Conservation (phyloP, 768 basidiomycete species). For the Kwoniella sp. region DNA sequence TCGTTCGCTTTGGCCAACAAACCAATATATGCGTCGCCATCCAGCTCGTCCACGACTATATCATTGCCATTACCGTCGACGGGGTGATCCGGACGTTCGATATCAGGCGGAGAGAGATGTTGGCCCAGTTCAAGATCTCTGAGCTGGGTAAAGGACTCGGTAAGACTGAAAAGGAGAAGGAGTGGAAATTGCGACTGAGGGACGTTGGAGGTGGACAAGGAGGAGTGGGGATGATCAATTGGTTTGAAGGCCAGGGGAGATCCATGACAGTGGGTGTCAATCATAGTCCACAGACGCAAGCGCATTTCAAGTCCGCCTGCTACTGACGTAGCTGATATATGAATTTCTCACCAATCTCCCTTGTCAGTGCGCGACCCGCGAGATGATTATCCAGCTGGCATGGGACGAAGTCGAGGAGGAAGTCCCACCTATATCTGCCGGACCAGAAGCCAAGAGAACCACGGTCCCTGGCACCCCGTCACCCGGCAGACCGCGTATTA, state of each 20-base stretch:
- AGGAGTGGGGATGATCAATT: conserved; percentile 52
- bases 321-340: no score
- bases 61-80: conserved; percentile 90
- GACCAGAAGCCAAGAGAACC: no score
- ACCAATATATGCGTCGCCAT: conserved; percentile 90
- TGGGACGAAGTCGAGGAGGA: conserved; percentile 31
- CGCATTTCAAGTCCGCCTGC: no score
- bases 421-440: not conserved
- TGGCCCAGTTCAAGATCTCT: conserved; percentile 84
- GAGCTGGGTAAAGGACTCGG: conserved; percentile 70
- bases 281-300: no score
- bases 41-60: conserved; percentile 76
- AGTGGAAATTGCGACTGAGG: conserved; percentile 62
- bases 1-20: conserved; percentile 88
- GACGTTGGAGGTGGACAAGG: conserved; percentile 69
- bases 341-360: not conserved
- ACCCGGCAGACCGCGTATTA: conserved; percentile 2
- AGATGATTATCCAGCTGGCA: conserved; percentile 35
- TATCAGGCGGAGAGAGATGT: conserved; percentile 85
- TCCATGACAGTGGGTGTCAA: conserved; percentile 77
- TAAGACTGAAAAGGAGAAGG: conserved; percentile 37
- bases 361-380: conserved; percentile 36
- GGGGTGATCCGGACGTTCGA: conserved; percentile 88
- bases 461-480: conserved; percentile 10
- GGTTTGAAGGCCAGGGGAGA: conserved; percentile 87